Percentiles rank a stretch among this genome's conserved stretches.
These are phyloP conservation scores for Cladochytrium replicatum DNA, from an alignment of 192 early-diverging fungal genomes.

Conservation along the genomic window DNA sequence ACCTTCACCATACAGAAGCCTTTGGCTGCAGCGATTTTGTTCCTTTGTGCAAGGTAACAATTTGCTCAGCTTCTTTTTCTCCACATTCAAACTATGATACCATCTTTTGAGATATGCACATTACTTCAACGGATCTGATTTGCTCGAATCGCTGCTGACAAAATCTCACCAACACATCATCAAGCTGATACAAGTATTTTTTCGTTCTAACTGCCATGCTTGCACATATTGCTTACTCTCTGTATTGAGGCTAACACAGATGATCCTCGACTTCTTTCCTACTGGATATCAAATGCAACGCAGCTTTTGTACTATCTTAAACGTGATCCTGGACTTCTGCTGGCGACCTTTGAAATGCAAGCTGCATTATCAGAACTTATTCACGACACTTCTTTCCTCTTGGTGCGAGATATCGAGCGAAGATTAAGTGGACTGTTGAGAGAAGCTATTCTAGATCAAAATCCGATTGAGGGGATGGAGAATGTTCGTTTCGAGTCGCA, in stretches of 20 bases:
- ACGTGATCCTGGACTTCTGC: slow-evolving; percentile 65
- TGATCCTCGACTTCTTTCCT: slow-evolving; percentile 55
- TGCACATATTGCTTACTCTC: no score
- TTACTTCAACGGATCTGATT: slow-evolving; percentile 62
- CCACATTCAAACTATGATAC: no score
- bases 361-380: slow-evolving; percentile 72
- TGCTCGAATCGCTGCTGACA: slow-evolving; percentile 60
- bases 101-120: no score
- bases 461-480: no score
- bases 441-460: no score
- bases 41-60: slow-evolving; percentile 75
- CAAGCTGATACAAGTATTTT: no score
- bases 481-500: no score
- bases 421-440: no score
- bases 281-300: slow-evolving; percentile 80
- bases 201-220: no score
- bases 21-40: slow-evolving; percentile 77
- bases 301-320: slow-evolving; percentile 80
- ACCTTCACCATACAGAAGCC: slow-evolving; percentile 39
- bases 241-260: slow-evolving; percentile 31
- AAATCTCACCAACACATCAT: no score
- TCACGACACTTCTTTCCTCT: slow-evolving; percentile 32
- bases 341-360: slow-evolving; percentile 62
- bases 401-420: slow-evolving; percentile 8
- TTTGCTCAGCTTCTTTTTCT: no score